Base-by-base conservation (phyloP, 1,139 yeast species). In the Torulaspora globosa region DNA sequence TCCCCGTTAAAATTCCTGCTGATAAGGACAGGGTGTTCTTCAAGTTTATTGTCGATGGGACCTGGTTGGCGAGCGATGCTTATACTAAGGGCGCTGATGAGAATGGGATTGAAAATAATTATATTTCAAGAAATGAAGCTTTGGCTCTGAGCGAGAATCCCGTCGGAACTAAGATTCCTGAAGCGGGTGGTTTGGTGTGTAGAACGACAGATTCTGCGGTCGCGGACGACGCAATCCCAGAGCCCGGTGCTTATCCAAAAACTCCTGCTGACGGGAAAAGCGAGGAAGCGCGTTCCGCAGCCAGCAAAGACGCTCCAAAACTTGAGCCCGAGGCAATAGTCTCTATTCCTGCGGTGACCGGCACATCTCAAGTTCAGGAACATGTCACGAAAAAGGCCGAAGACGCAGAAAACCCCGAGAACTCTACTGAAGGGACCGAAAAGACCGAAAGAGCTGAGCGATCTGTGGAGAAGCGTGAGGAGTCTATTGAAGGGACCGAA, bases 11-110 rank as follows among this genome's bases (percentile, higher is more conserved):
- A 58, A 41, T 56, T 26, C 55, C 57, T n/a, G 58, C 62, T 2
- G 66, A 66, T 16, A 64, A 65, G 18, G 77, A 71, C 26, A 74
- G 70, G 54, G 57, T 80, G 19, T 66, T 72, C 44, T 84, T 82
- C 71, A 84, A 85, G 69, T 85, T 79, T 61, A 77, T 85, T 46
- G 86, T 84, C 41, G 90, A 85, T 60, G 90, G 84, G 31, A 76
- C 76, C 33, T 85, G 94, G 94, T 58, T 62, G 29, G 72, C 77
- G 16, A 75, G 78, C 46, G 62, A 69, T 3, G 60, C 67, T 12
- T 80, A 75, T 57, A 70, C 70, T 49, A 64, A 71, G 34, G 59
- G 51, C 16, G 69, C 70, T 49, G 69, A 69, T 18, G 82, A 75
- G 52, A 59, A 67, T 27, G 90, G 88, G 10, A 80, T 74, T 57